Evolutionary conservation across 768 basidiomycete genomes (phyloP).

Genomic region (Coprinopsis marcescibilis): DNA sequence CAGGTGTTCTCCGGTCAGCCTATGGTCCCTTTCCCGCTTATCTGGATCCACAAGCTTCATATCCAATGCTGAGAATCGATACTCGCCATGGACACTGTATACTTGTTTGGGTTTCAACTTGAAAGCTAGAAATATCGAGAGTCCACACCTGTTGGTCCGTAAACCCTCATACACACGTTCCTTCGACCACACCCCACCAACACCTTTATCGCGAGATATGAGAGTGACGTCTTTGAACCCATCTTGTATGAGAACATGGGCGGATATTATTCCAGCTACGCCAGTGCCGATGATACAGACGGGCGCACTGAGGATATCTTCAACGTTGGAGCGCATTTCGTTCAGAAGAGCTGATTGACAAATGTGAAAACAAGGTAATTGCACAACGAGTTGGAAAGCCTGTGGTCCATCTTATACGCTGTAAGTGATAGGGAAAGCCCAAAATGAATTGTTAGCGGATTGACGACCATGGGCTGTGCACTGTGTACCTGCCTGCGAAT

Average conservation of each 20-base stretch:
- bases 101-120: not conserved
- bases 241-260: conserved; percentile 43
- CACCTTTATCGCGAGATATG: conserved; percentile 38
- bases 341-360: too few relatives aligned
- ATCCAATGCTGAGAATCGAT: conserved; percentile 40
- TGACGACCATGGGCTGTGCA: too few relatives aligned
- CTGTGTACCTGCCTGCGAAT: too few relatives aligned
- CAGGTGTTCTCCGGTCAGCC: conserved; percentile 43
- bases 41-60: conserved; percentile 31
- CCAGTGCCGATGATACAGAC: conserved; percentile 43
- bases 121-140: not conserved
- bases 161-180: conserved; percentile 45
- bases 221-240: conserved; percentile 45
- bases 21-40: conserved; percentile 24
- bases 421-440: too few relatives aligned
- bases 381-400: too few relatives aligned
- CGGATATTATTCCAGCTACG: conserved; percentile 47
- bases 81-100: conserved; percentile 48
- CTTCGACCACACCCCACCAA: conserved; percentile 47
- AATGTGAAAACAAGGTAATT: too few relatives aligned
- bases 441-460: too few relatives aligned
- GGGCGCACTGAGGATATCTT: not conserved
- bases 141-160: conserved; percentile 44
- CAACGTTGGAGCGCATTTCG: too few relatives aligned
- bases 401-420: too few relatives aligned